Evolutionary conservation across 179 eudicot species (phyloP), one percentile per base, ranked within the genome.

Genomic region (Nepenthes alata): DNA sequence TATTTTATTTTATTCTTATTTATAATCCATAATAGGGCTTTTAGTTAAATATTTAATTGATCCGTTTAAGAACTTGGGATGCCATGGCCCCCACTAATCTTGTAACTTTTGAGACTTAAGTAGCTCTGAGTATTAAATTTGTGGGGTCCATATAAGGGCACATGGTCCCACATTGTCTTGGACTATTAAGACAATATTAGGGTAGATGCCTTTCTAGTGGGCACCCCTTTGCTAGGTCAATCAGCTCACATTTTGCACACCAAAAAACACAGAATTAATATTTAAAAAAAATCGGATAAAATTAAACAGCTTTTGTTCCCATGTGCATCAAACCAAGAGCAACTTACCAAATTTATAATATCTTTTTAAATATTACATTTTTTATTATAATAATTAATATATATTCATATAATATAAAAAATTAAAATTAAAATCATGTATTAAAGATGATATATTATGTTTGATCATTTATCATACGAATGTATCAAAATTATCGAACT

Each of bases 161-260:
- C 53, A 50, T 50, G 53, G 15, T n/a, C 53, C 53, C 53, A 50
- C 11, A 6, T 3, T 50, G 53, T 9, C 53, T 50, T 50, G 53
- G 53, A 50, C 12, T 50, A 50, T 50, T 50, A 11, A 11, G 53
- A 50, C 53, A 50, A 50, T 3, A 13, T 50, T 3, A 13, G 53
- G 53, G 15, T 6, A 50, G 53, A 14, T 50, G 53, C 2, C 12
- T n/a, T 11, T 11, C 5, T 3, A 50, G 15, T 11, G 53, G 53
- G 53, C 53, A 50, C n/a, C 53, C 45, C 53, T 50, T 50, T 50
- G 53, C 15, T 50, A n/a, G 13, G n/a, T 50, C 53, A 50, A 50
- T n/a, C 15, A 50, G 53, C 3, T 6, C n/a, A 11, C 11, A 50
- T 50, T 50, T 41, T 7, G 6, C 45, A 4, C 45, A 4, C 5